Percentiles rank a stretch among this genome's conserved stretches.
phyloP scores from a whole-genome alignment of 805 yeast genomes.

The Pichia manshurica region DNA sequence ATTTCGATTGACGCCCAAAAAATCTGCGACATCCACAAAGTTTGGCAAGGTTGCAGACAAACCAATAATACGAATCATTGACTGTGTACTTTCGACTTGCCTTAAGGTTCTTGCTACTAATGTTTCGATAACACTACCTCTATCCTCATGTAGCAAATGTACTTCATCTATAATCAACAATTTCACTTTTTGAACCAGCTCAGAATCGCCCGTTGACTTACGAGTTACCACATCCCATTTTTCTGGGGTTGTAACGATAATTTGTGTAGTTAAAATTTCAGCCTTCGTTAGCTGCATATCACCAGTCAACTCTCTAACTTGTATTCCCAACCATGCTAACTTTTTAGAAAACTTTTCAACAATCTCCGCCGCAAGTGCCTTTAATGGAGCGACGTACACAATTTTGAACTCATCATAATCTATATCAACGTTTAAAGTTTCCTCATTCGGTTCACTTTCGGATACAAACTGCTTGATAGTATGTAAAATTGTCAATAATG shows the following conservation, averaged over 20 bases:
- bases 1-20: conserved; percentile 82
- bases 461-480: conserved; percentile 68
- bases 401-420: conserved; percentile 84
- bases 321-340: conserved; percentile 77
- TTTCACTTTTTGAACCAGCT: conserved; percentile 76
- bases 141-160: conserved; percentile 91
- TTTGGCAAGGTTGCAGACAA: conserved; percentile 92
- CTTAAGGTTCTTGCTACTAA: conserved; percentile 89
- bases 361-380: conserved; percentile 94
- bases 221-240: conserved; percentile 98
- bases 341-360: conserved; percentile 81
- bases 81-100: conserved; percentile 91
- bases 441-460: conserved; percentile 36
- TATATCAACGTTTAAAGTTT: conserved; percentile 52
- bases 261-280: conserved; percentile 76
- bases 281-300: conserved; percentile 87
- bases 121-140: conserved; percentile 97
- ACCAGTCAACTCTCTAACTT: conserved; percentile 86
- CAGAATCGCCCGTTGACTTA: conserved; percentile 84
- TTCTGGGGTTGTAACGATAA: conserved; percentile 92
- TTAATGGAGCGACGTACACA: conserved; percentile 87
- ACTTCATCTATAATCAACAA: conserved; percentile 92
- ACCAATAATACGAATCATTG: conserved; percentile 91
- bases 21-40: conserved; percentile 89
- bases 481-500: conserved; percentile 72